Evolutionary conservation across 495 filamentous ascomycete genomes (phyloP).

Genomic region (Penicillium flavigenum): DNA sequence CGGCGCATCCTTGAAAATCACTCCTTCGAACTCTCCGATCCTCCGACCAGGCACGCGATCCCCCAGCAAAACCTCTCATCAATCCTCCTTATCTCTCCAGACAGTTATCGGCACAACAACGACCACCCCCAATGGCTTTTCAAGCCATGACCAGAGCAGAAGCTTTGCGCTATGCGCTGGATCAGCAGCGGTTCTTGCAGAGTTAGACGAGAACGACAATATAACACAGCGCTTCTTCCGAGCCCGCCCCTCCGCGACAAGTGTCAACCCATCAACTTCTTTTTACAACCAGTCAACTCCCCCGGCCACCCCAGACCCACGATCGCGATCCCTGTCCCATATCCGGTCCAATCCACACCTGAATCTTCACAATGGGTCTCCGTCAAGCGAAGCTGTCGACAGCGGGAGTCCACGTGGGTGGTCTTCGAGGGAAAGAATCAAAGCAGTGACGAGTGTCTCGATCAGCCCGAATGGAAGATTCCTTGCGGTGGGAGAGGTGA

Average conservation of each 20-base stretch:
- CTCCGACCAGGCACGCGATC: slow-evolving; percentile 61
- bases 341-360: slow-evolving; percentile 33
- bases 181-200: slow-evolving; percentile 86
- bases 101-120: slow-evolving; percentile 89
- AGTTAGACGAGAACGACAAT: slow-evolving; percentile 67
- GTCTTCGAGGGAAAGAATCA: slow-evolving; percentile 85
- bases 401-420: slow-evolving; percentile 65
- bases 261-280: slow-evolving; percentile 56
- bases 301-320: slow-evolving; percentile 45
- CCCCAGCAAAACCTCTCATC: slow-evolving; percentile 54
- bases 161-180: slow-evolving; percentile 89
- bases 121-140: slow-evolving; percentile 80
- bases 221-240: slow-evolving; percentile 86
- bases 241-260: slow-evolving; percentile 75
- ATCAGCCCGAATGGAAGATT: slow-evolving; percentile 87
- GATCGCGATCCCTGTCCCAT: slow-evolving; percentile 35
- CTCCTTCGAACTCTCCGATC: slow-evolving; percentile 76
- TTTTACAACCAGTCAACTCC: slow-evolving; percentile 64
- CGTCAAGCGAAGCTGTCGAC: slow-evolving; percentile 55
- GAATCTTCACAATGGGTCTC: slow-evolving; percentile 33
- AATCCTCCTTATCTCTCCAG: slow-evolving; percentile 65
- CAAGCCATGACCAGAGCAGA: slow-evolving; percentile 64
- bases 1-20: slow-evolving; percentile 61
- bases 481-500: slow-evolving; percentile 86
- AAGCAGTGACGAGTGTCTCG: slow-evolving; percentile 92